Percentiles rank a stretch among this genome's conserved stretches.
Evolutionary conservation across 352 stramenopile genomes (phyloP).

Genomic region (Phytophthora nicotianae): DNA sequence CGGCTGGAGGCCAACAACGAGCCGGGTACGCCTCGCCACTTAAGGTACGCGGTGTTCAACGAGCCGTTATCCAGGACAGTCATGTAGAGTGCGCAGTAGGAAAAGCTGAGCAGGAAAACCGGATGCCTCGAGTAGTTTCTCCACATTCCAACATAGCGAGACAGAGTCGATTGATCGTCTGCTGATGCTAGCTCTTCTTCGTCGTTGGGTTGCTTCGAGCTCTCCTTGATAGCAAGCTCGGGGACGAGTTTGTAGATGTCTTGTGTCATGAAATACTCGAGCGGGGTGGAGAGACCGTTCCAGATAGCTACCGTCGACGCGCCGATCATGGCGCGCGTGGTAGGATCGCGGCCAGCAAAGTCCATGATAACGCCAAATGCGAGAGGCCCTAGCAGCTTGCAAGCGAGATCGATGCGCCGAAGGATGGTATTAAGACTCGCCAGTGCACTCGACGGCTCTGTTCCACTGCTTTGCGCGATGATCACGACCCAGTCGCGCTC

Average conservation of each 20-base stretch:
- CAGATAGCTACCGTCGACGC: constrained; percentile 71
- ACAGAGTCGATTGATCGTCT: constrained; percentile 14
- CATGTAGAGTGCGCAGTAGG: constrained; percentile 64
- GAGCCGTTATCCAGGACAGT: constrained; percentile 57
- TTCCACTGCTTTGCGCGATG: constrained; percentile 43
- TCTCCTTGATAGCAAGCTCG: constrained; percentile 42
- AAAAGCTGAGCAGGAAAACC: constrained; percentile 59
- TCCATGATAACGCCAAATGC: constrained; percentile 84
- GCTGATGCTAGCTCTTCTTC: constrained; percentile 6
- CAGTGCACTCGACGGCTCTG: constrained; percentile 49
- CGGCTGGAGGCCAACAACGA: constrained; percentile 49
- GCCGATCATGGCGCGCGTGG: constrained; percentile 67
- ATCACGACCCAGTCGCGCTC: constrained; percentile 90
- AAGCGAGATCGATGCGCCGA: constrained; percentile 80
- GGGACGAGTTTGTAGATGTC: constrained; percentile 72
- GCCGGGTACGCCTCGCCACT: constrained; percentile 61
- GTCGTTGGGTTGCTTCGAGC: constrained; percentile 14
- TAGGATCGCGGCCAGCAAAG: constrained; percentile 67
- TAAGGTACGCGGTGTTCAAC: constrained; percentile 68
- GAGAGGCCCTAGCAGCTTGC: constrained; percentile 74
- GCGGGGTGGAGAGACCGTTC: constrained; percentile 76
- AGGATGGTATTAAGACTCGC: constrained; percentile 73
- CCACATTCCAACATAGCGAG: constrained; percentile 45
- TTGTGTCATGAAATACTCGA: constrained; percentile 79
- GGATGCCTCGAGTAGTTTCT: constrained; percentile 48